Evolutionary conservation across 345 rosid species (phyloP), one percentile per base, ranked within the genome.

Genomic region (Lepidium sativum): DNA sequence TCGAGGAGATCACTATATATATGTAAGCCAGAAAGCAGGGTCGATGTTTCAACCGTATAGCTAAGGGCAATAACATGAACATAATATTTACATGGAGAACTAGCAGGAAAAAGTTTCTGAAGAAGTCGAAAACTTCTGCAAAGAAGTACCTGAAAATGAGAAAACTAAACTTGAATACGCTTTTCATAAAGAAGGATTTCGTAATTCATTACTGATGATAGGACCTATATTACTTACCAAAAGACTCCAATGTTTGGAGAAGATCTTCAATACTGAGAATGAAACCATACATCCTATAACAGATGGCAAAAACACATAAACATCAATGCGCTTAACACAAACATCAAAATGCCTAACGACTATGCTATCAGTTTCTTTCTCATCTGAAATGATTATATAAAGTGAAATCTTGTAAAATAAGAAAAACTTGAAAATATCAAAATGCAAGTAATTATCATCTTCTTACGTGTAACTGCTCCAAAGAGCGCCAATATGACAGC

Each of bases 71-170:
- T 57, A 88, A 71, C 97, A 90, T 84, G 61, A 94, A 85, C 60
- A 90, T 48, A 64, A 88, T 82, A 77, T 88, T 90, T 70, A 77
- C 63, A 65, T 86, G 95, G 82, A 94, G 90, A 61, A 94, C 96
- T 59, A 88, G 86, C 88, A 88, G 76, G n/a, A n/a, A n/a, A n/a
- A n/a, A n/a, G n/a, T n/a, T n/a, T n/a, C n/a, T n/a, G n/a, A n/a
- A n/a, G n/a, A 86, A 90, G 47, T 86, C 83, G 44, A 88, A 90
- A 62, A 90, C 97, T 84, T 94, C 97, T 1, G 99, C 99, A 73
- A 88, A 90, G 87, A 94, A 90, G 81, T 94, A 86, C 97, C 97
- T 88, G 86, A 79, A 53, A 47, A 11, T 81, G 87, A 75, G 54
- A 10, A 34, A 54, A 17, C 29, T 14, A 63, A 66, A 67, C 20